A percentile compares a stretch with the other conserved stretches of the same genome.
Conservation (phyloP, 768 basidiomycete genomes). For the Macrocybe gigantea region DNA sequence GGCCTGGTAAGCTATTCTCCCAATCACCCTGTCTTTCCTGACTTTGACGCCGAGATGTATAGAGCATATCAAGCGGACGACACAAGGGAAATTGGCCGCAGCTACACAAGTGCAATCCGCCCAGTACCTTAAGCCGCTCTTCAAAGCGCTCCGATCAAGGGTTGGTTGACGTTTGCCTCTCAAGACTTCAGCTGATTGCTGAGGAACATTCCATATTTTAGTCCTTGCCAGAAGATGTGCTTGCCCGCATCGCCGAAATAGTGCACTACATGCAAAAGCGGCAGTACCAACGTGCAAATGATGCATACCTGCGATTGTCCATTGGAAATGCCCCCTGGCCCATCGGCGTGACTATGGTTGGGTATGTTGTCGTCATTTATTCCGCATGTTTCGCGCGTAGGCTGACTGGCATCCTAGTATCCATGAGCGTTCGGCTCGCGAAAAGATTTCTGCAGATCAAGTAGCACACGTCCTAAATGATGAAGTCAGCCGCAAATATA, state of each 20-base stretch:
- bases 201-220: slow-evolving; percentile 44
- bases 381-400: not conserved
- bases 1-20: slow-evolving; percentile 60
- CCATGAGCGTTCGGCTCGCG: slow-evolving; percentile 95
- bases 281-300: slow-evolving; percentile 93
- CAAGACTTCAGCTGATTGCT: not conserved
- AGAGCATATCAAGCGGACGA: slow-evolving; percentile 85
- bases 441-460: slow-evolving; percentile 96
- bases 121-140: slow-evolving; percentile 94
- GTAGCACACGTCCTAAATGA: slow-evolving; percentile 99
- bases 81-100: slow-evolving; percentile 90
- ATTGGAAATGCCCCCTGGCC: slow-evolving; percentile 99
- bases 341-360: slow-evolving; percentile 99
- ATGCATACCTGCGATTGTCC: slow-evolving; percentile 92
- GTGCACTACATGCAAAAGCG: slow-evolving; percentile 95
- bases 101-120: slow-evolving; percentile 95
- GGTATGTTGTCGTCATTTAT: slow-evolving; percentile 43
- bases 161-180: slow-evolving; percentile 39
- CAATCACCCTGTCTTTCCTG: slow-evolving; percentile 1
- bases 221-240: slow-evolving; percentile 61
- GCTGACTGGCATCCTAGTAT: slow-evolving; percentile 47
- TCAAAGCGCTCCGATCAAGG: slow-evolving; percentile 83
- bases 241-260: slow-evolving; percentile 85
- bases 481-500: slow-evolving; percentile 98
- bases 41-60: slow-evolving; percentile 1